Evolutionary conservation across 345 rosid genomes (phyloP).

Genomic region (Conringia planisiliqua): DNA sequence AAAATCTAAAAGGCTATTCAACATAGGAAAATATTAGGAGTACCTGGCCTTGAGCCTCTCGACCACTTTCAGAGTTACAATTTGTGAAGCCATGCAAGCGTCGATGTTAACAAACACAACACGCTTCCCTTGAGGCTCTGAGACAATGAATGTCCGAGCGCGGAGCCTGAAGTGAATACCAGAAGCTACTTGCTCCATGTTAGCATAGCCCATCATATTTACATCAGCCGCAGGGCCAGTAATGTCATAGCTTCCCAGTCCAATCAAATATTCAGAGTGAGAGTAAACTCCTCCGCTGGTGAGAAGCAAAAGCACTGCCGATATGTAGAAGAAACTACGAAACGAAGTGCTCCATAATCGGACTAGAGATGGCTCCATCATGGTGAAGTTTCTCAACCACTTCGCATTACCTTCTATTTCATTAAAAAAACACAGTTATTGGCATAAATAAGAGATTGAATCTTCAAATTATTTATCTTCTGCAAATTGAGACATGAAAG

Average conservation of each 20-base stretch:
- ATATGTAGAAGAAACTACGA: constrained; percentile 40
- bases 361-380: constrained; percentile 37
- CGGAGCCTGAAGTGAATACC: constrained; percentile 93
- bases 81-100: constrained; percentile 97
- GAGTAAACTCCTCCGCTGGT: constrained; percentile 32
- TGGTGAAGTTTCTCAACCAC: constrained; percentile 27
- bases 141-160: constrained; percentile 80
- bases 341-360: constrained; percentile 21
- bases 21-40: not conserved
- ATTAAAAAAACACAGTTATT: not conserved
- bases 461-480: not conserved
- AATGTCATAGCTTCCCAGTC: constrained; percentile 95
- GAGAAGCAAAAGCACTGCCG: constrained; percentile 39
- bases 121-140: constrained; percentile 67
- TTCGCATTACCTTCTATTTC: constrained; percentile 37
- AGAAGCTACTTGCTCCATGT: constrained; percentile 70
- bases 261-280: constrained; percentile 65
- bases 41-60: constrained; percentile 92
- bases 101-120: constrained; percentile 86
- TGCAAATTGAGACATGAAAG: not conserved
- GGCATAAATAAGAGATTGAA: not conserved
- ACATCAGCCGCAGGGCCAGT: constrained; percentile 99
- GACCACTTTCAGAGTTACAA: constrained; percentile 79
- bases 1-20: not conserved
- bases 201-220: constrained; percentile 97